Evolutionary conservation across 352 stramenopile genomes (phyloP).

Genomic region (Phytophthora gonapodyides): DNA sequence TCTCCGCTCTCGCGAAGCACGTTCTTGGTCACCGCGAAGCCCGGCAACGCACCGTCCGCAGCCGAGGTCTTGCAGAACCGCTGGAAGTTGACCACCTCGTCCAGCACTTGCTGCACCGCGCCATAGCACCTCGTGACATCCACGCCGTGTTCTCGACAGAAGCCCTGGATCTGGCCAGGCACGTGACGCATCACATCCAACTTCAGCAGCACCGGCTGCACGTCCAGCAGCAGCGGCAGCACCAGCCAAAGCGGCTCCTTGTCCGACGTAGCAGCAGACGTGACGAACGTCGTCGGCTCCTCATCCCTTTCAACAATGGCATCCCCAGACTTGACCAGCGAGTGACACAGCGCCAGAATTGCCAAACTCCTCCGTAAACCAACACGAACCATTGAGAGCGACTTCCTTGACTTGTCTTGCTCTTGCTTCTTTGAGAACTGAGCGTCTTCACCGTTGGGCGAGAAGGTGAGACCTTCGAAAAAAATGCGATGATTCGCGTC

Average conservation of each 20-base stretch:
- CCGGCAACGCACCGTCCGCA: constrained; percentile 14
- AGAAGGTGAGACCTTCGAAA: constrained; percentile 1
- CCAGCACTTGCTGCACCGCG: constrained; percentile 33
- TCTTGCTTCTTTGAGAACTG: constrained; percentile 19
- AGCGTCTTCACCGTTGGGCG: background rate
- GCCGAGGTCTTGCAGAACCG: constrained; percentile 26
- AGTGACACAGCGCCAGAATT: constrained; percentile 15
- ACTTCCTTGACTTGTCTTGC: background rate
- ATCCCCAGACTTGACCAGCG: background rate
- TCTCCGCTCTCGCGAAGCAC: constrained; percentile 21
- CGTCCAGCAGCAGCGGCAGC: constrained; percentile 54
- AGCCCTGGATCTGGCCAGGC: constrained; percentile 39
- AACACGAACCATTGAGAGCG: constrained; percentile 7
- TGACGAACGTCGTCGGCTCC: constrained; percentile 9
- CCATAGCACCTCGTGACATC: constrained; percentile 22
- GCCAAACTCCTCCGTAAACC: constrained; percentile 4
- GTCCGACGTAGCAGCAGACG: constrained; percentile 12
- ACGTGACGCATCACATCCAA: constrained; percentile 36
- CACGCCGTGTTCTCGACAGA: constrained; percentile 48
- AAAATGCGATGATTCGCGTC: constrained; percentile 26
- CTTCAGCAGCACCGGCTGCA: constrained; percentile 50
- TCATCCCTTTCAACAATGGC: constrained; percentile 16
- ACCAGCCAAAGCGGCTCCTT: constrained; percentile 29
- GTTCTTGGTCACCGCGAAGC: constrained; percentile 51
- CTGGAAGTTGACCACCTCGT: constrained; percentile 37